These are phyloP conservation scores for Ceratobasidium sp. DNA, from an alignment of 1,284 basidiomycete species.

Conservation along the genomic window DNA sequence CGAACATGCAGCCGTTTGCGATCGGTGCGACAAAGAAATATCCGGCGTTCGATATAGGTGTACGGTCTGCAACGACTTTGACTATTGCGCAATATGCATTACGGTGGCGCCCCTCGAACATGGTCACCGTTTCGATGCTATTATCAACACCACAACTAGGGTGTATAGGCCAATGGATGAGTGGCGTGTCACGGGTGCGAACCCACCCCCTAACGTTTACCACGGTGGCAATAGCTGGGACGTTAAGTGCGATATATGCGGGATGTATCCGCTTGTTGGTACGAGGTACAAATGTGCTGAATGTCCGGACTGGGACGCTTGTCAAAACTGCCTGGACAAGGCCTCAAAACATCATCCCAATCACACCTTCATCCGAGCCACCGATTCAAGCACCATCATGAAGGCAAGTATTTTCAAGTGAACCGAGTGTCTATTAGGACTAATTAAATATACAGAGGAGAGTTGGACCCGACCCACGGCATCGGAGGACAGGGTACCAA, in stretches of 20 bases:
- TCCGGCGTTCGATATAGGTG: conserved; percentile 20
- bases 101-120: conserved; percentile 14
- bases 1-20: conserved; percentile 6
- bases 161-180: conserved; percentile 4
- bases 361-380: conserved; percentile 10
- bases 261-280: conserved; percentile 1
- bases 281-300: conserved; percentile 16
- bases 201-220: not conserved
- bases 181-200: not conserved
- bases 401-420: not conserved
- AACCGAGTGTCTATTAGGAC: not conserved
- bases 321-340: conserved; percentile 8
- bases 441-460: conserved; percentile 1
- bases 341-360: conserved; percentile 8
- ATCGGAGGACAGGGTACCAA: not conserved
- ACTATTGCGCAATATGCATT: conserved; percentile 27
- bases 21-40: conserved; percentile 13
- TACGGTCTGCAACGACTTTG: conserved; percentile 22
- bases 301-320: conserved; percentile 25
- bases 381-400: not conserved
- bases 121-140: conserved; percentile 18
- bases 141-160: conserved; percentile 12
- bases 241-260: conserved; percentile 24
- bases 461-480: not conserved
- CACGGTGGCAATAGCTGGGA: not conserved